These are phyloP conservation scores for Prunus yedoensis DNA, from an alignment of 331 rosid genomes.

Conservation along the genomic window DNA sequence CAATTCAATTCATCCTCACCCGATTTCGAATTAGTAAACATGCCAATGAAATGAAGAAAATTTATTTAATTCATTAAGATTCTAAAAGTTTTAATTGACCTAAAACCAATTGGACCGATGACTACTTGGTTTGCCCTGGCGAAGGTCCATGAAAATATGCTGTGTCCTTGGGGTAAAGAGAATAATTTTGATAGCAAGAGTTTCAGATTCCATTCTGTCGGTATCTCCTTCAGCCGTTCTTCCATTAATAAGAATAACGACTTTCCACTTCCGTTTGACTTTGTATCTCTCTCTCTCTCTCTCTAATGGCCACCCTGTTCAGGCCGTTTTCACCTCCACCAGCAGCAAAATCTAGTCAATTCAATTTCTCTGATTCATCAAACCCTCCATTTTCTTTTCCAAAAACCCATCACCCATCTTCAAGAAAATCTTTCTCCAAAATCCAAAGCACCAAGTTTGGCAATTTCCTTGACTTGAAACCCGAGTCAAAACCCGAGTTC, in stretches of 20 bases:
- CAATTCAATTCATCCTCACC: too few relatives aligned
- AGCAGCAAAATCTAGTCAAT: slow-evolving; percentile 20
- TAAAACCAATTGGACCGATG: too few relatives aligned
- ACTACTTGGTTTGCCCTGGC: too few relatives aligned
- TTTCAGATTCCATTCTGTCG: slow-evolving; percentile 49
- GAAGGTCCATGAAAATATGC: too few relatives aligned
- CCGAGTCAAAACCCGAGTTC: slow-evolving; percentile 38
- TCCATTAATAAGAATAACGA: neutral
- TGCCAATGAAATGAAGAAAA: too few relatives aligned
- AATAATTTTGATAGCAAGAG: neutral
- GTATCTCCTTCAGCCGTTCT: neutral
- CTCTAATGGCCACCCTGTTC: slow-evolving; percentile 40
- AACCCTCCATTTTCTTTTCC: slow-evolving; percentile 22
- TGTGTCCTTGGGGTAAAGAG: neutral
- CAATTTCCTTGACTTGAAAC: slow-evolving; percentile 58
- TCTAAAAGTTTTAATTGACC: too few relatives aligned
- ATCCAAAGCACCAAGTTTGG: slow-evolving; percentile 42
- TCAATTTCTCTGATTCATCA: slow-evolving; percentile 18
- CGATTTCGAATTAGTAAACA: too few relatives aligned
- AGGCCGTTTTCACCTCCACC: slow-evolving; percentile 35
- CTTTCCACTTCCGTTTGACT: neutral
- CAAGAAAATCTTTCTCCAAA: slow-evolving; percentile 21
- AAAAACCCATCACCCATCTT: slow-evolving; percentile 25
- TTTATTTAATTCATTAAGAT: too few relatives aligned
- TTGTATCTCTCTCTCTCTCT: slow-evolving; percentile 11